Conservation (phyloP, 768 basidiomycete genomes). For the Serendipita sp. region DNA sequence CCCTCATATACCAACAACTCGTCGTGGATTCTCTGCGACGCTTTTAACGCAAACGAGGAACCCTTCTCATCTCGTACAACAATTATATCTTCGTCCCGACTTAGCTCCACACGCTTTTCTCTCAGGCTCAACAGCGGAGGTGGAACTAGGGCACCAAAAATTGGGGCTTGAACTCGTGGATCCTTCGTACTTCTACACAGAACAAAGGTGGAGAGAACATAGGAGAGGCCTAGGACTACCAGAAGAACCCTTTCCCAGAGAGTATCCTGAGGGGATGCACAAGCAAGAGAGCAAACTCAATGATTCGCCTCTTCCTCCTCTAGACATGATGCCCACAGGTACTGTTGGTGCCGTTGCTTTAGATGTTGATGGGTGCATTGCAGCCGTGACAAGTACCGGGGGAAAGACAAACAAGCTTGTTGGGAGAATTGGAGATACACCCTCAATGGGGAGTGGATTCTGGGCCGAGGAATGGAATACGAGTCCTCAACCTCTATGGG, state of each 20-base stretch:
- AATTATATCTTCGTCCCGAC: conserved; percentile 51
- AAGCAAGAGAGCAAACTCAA: too few species aligned
- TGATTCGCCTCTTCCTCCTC: conserved; percentile 9
- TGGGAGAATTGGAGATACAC: conserved; percentile 73
- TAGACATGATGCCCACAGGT: conserved; percentile 52
- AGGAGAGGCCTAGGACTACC: conserved; percentile 56
- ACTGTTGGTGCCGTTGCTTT: conserved; percentile 78
- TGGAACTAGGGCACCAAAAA: conserved; percentile 29
- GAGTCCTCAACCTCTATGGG: conserved; percentile 17
- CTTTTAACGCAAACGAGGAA: conserved; percentile 54
- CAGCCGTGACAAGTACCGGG: conserved; percentile 61
- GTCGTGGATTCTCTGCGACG: conserved; percentile 48
- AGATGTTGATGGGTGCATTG: conserved; percentile 57
- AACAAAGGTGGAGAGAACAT: conserved; percentile 61
- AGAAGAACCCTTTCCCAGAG: conserved; percentile 30
- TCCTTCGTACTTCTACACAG: conserved; percentile 65
- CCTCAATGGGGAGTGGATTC: conserved; percentile 58
- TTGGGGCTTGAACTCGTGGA: conserved; percentile 46
- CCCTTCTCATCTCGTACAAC: conserved; percentile 53
- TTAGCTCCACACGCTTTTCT: conserved; percentile 53
- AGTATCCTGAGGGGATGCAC: too few species aligned
- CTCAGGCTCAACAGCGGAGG: conserved; percentile 48
- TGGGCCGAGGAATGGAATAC: conserved; percentile 69
- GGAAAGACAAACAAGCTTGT: conserved; percentile 71
- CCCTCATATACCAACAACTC: conserved; percentile 37